Base-by-base conservation (phyloP, 1,284 basidiomycete species). In the Cerrena zonata region DNA sequence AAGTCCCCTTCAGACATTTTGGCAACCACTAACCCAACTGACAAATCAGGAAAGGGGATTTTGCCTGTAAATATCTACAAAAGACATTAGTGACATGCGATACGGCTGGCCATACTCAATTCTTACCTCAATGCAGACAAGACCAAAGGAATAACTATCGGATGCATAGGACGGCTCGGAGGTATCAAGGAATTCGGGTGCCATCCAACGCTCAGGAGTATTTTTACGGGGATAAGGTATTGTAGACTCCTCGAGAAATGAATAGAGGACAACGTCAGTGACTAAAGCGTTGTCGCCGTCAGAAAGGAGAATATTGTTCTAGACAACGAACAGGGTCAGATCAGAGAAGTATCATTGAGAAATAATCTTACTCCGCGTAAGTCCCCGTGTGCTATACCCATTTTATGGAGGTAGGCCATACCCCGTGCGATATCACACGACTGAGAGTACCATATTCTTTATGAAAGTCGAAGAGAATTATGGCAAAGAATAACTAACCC, bases 121-220 rank as follows among this genome's bases (percentile, higher is more conserved):
- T 45, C 27, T 23, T 24, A 50, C 49, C 49, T 50, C 49, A 18
- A 50, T 23, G 23, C 10, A 25, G 24, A 41, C 27, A 34, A 18
- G 18, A 10, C 42, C 49, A 27, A 45, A 50, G 13, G 49, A 5
- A 38, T 50, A 50, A 3, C 45, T 27, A 46, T 50, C 49, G 25
- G 41, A 23, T 10, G 26, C n/a, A 50, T 25, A 36, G n/a, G 42
- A 12, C 10, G 43, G 49, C 12, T 13, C 18, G 5, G 15, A 7
- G 7, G 30, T 7, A 34, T 34, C 30, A 12, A 12, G 22, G 22
- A 45, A 40, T 21, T 50, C 49, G 4, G 49, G 49, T 5, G 49
- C 42, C 7, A 46, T 21, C 49, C 49, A 50, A 4, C n/a, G 30
- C n/a, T 19, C 5, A 19, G 21, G 7, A 3, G 18, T 30, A 5